These are phyloP conservation scores for Yarrowia keelungensis DNA, from an alignment of 805 yeast species.

Conservation along the genomic window DNA sequence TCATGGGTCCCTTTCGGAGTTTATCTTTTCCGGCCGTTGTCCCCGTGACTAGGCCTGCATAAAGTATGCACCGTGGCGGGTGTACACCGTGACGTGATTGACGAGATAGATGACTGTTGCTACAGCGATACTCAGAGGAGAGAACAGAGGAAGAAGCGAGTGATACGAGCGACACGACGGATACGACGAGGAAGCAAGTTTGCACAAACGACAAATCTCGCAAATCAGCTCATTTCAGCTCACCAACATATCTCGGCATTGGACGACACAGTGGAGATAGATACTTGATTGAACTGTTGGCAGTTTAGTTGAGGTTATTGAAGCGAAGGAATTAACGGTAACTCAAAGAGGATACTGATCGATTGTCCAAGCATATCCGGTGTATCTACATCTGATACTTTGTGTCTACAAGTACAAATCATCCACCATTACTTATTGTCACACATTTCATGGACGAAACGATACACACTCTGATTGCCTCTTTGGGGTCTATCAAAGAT, in stretches of 20 bases:
- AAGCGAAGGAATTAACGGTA: too few species aligned
- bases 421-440: background rate
- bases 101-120: background rate
- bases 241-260: too few species aligned
- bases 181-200: background rate
- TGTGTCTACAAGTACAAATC: too few species aligned
- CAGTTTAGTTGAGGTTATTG: too few species aligned
- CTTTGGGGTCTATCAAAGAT: conserved; percentile 21
- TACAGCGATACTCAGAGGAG: background rate
- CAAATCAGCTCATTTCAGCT: too few species aligned
- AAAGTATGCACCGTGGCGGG: background rate
- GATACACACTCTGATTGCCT: conserved; percentile 9
- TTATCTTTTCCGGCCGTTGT: conserved; percentile 19
- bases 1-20: conserved; percentile 30
- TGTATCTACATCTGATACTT: too few species aligned
- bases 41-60: conserved; percentile 14
- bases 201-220: background rate
- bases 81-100: background rate
- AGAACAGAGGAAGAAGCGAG: too few species aligned
- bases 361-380: too few species aligned
- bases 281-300: background rate
- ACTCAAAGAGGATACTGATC: too few species aligned
- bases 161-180: background rate
- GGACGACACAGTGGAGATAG: too few species aligned
- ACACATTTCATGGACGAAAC: conserved; percentile 7